Conservation (phyloP, 2,329 filamentous ascomycete species). For the Paradendryphiella salina region DNA sequence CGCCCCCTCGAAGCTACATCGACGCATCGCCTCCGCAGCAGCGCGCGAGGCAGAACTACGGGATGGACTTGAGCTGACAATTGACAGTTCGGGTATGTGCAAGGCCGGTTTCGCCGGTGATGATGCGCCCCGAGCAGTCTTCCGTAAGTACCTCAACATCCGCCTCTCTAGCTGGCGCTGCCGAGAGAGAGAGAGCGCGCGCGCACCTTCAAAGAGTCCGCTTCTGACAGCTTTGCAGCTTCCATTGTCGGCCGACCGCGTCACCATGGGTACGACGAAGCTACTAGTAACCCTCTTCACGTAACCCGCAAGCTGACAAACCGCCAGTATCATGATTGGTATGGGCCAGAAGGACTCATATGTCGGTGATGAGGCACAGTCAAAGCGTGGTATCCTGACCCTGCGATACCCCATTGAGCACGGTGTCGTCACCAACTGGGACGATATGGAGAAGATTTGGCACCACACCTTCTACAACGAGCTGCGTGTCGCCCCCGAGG, state of each 20-base stretch:
- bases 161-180: slow-evolving; percentile 12
- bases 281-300: slow-evolving; percentile 15
- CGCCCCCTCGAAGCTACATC: slow-evolving; percentile 28
- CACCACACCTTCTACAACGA: slow-evolving; percentile 99
- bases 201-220: slow-evolving; percentile 15
- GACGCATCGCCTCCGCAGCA: slow-evolving; percentile 24
- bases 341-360: slow-evolving; percentile 99
- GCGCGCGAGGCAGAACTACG: slow-evolving; percentile 24
- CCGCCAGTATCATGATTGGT: slow-evolving; percentile 97
- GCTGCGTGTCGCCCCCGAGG: slow-evolving; percentile 98
- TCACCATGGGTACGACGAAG: slow-evolving; percentile 89
- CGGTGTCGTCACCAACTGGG: slow-evolving; percentile 99
- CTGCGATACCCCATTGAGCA: slow-evolving; percentile 99
- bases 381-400: slow-evolving; percentile 99
- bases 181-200: slow-evolving; percentile 16
- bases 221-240: slow-evolving; percentile 60
- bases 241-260: slow-evolving; percentile 99
- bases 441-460: slow-evolving; percentile 99
- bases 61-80: slow-evolving; percentile 44
- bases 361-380: slow-evolving; percentile 99
- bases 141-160: slow-evolving; percentile 76
- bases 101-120: slow-evolving; percentile 99
- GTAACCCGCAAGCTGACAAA: slow-evolving; percentile 46
- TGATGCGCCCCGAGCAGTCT: slow-evolving; percentile 99
- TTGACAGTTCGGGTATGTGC: slow-evolving; percentile 96